Conservation (phyloP, 2,329 filamentous ascomycete genomes). For the Sporothrix dimorphospora region DNA sequence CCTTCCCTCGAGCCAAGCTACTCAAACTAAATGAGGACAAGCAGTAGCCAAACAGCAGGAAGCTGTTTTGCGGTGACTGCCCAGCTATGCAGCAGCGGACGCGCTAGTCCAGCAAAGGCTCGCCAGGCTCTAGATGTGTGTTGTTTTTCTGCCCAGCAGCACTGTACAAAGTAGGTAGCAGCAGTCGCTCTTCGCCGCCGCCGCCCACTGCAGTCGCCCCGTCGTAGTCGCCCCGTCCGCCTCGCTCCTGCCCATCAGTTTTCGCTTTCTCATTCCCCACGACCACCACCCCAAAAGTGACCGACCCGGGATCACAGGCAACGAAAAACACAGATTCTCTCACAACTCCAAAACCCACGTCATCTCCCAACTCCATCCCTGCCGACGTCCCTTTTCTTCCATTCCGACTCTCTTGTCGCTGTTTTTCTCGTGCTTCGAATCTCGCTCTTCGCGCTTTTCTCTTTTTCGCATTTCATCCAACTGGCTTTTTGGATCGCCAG, state of each 20-base stretch:
- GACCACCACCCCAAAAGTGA: background rate
- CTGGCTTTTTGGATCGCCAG: background rate
- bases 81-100: background rate
- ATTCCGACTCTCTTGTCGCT: background rate
- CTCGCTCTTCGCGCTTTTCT: background rate
- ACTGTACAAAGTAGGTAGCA: too few relatives aligned
- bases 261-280: background rate
- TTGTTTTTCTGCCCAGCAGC: background rate
- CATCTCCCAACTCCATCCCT: conserved; percentile 23
- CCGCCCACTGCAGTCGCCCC: background rate
- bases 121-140: background rate
- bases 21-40: conserved; percentile 1
- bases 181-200: background rate
- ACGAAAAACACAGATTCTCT: conserved; percentile 19
- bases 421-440: background rate
- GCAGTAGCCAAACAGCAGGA: too few relatives aligned
- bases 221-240: background rate
- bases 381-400: conserved; percentile 4
- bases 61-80: conserved; percentile 11
- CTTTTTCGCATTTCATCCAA: background rate
- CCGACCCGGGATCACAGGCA: conserved; percentile 13
- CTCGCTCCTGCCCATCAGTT: background rate
- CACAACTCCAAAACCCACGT: conserved; percentile 21
- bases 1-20: background rate
- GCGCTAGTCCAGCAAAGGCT: background rate